These are phyloP conservation scores for Cladosporium sphaerospermum DNA, from an alignment of 2,329 filamentous ascomycete genomes.

Conservation along the genomic window DNA sequence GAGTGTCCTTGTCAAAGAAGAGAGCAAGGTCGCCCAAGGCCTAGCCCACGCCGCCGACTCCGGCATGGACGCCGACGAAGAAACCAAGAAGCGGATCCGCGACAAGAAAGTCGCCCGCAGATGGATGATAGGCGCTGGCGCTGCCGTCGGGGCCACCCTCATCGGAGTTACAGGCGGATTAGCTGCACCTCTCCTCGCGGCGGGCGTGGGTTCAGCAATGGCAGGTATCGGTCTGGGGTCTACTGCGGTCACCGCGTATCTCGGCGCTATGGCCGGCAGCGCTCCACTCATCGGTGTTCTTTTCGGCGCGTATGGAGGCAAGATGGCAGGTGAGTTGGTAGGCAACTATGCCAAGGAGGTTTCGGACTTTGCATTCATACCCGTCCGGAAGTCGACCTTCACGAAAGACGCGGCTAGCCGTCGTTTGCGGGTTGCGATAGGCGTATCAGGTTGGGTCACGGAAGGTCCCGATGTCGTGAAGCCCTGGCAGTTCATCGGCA, in stretches of 20 bases:
- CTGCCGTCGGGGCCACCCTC: slow-evolving; percentile 72
- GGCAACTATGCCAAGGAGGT: slow-evolving; percentile 76
- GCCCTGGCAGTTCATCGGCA: slow-evolving; percentile 68
- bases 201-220: slow-evolving; percentile 67
- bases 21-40: background rate
- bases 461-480: slow-evolving; percentile 59
- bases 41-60: background rate
- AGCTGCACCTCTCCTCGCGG: slow-evolving; percentile 64
- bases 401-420: slow-evolving; percentile 40
- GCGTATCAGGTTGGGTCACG: slow-evolving; percentile 69
- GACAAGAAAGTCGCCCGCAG: slow-evolving; percentile 41
- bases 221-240: slow-evolving; percentile 62
- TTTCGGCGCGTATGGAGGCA: slow-evolving; percentile 75
- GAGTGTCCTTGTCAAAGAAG: background rate
- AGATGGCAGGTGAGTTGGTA: slow-evolving; percentile 73
- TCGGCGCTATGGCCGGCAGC: slow-evolving; percentile 71
- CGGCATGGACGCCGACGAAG: background rate
- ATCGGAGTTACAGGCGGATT: slow-evolving; percentile 70
- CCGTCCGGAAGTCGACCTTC: slow-evolving; percentile 47
- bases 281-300: slow-evolving; percentile 68
- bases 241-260: slow-evolving; percentile 58
- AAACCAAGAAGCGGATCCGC: background rate
- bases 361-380: slow-evolving; percentile 75
- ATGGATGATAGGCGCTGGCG: slow-evolving; percentile 74
- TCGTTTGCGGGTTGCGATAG: slow-evolving; percentile 64